phyloP scores from a whole-genome alignment of 257 asterid species.

The Perilla frutescens region DNA sequence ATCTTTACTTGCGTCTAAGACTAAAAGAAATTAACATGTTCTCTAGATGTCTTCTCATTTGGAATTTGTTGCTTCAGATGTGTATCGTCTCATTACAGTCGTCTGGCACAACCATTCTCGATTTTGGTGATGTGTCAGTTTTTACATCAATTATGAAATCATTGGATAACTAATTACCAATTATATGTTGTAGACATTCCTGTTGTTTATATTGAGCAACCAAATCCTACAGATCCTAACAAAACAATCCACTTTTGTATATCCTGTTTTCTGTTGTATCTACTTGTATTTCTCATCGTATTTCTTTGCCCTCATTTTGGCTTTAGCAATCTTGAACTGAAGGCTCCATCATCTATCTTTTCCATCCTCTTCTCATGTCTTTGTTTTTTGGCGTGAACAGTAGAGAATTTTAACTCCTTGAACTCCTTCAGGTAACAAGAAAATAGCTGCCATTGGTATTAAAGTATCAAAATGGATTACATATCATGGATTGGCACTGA shows the following conservation, averaged over 20 bases:
- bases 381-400: background rate
- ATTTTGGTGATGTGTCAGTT: background rate
- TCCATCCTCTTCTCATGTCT: background rate
- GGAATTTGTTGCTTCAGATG: background rate
- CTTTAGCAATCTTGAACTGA: conserved; percentile 2
- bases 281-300: too few relatives aligned
- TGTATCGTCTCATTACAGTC: background rate
- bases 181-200: background rate
- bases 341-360: background rate
- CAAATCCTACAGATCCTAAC: too few relatives aligned
- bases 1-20: conserved; percentile 11
- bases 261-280: too few relatives aligned
- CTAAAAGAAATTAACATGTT: background rate
- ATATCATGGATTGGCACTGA: conserved; percentile 83
- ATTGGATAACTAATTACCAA: background rate
- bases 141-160: background rate
- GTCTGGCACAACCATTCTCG: background rate
- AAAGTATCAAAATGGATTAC: conserved; percentile 79
- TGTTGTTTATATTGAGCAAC: background rate
- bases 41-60: background rate
- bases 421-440: conserved; percentile 59
- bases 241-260: too few relatives aligned
- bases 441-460: conserved; percentile 87
- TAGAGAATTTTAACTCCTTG: conserved; percentile 13
- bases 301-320: background rate